Conservation (phyloP, 2,329 filamentous ascomycete genomes). For the Aspergillus sp. region DNA sequence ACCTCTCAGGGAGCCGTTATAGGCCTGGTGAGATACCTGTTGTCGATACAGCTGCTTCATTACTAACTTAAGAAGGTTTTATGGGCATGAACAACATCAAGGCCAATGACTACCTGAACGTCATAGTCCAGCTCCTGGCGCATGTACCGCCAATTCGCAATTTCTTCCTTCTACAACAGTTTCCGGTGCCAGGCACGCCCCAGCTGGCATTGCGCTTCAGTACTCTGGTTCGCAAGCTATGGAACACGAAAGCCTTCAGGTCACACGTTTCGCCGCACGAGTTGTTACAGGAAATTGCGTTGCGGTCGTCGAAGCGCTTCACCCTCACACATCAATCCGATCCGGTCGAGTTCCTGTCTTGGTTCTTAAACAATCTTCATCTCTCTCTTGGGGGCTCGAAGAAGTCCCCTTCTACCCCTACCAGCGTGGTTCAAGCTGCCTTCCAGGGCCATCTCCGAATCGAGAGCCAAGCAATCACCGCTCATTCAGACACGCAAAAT, state of each 20-base stretch:
- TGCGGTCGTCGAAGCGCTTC: conserved; percentile 86
- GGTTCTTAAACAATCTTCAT: conserved; percentile 96
- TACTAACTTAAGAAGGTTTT: conserved; percentile 46
- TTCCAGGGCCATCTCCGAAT: conserved; percentile 91
- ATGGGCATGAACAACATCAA: conserved; percentile 99
- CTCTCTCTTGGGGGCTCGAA: conserved; percentile 83
- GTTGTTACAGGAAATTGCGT: conserved; percentile 84
- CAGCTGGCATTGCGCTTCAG: conserved; percentile 83
- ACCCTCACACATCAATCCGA: conserved; percentile 85
- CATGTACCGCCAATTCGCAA: conserved; percentile 86
- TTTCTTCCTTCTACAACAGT: conserved; percentile 80
- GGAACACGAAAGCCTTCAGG: conserved; percentile 95
- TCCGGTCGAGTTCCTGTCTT: conserved; percentile 90
- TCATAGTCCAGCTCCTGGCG: conserved; percentile 80
- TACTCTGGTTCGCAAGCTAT: conserved; percentile 89
- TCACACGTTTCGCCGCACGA: conserved; percentile 95
- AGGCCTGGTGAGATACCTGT: conserved; percentile 50
- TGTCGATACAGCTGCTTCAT: neutral
- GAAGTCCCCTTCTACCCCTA: conserved; percentile 57
- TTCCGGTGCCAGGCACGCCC: conserved; percentile 51
- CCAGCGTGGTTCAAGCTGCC: conserved; percentile 76
- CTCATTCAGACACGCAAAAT: conserved; percentile 68
- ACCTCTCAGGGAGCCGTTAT: conserved; percentile 75
- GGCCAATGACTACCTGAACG: conserved; percentile 97
- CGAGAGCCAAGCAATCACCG: conserved; percentile 87